phyloP scores from a whole-genome alignment of 1,139 yeast species.

The Diutina rugosa region DNA sequence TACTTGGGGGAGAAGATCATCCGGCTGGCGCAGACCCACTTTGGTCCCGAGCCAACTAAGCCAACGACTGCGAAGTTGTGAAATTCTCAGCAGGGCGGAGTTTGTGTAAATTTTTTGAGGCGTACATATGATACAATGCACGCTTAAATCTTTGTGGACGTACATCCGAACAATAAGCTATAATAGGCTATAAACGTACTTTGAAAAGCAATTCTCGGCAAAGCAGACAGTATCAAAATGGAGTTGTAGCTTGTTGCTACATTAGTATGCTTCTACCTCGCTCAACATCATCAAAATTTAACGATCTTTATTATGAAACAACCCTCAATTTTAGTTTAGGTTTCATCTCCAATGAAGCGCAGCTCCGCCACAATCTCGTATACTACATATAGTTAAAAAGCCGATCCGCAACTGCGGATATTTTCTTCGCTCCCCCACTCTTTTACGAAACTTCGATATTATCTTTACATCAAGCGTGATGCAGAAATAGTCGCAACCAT shows the following conservation, averaged over 20 bases:
- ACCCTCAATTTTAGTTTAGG: background rate
- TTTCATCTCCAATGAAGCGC: background rate
- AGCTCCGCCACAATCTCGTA: background rate
- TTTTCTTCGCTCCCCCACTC: background rate
- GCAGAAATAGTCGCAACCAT: background rate
- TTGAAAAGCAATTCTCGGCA: background rate
- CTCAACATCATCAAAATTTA: no score
- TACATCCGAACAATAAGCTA: background rate
- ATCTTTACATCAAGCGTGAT: background rate
- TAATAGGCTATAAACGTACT: background rate
- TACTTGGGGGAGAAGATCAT: slow-evolving; percentile 12
- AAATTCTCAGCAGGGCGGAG: background rate
- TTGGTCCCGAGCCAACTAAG: background rate
- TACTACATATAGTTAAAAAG: background rate
- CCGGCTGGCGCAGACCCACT: background rate
- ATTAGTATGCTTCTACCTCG: no score
- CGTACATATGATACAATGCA: background rate
- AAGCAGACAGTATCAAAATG: no score
- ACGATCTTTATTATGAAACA: no score
- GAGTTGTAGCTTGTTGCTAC: no score
- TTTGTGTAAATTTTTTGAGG: background rate
- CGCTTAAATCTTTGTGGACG: background rate
- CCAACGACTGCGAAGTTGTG: background rate
- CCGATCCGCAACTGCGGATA: background rate
- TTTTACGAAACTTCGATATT: background rate